These are phyloP conservation scores for Corynascus novoguineensis DNA, from an alignment of 495 filamentous ascomycete species.

Conservation along the genomic window DNA sequence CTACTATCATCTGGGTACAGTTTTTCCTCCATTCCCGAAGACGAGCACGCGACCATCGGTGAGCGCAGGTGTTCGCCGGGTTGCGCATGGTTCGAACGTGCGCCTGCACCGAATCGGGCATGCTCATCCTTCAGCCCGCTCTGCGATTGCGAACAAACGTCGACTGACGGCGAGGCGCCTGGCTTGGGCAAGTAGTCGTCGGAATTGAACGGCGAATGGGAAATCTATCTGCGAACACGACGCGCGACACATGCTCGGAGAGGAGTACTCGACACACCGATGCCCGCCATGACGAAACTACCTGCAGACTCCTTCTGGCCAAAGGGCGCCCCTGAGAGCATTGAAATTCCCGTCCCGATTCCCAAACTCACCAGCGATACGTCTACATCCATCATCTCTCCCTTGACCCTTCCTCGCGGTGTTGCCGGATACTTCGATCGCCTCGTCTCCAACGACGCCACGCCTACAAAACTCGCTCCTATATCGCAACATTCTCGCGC, in stretches of 20 bases:
- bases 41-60: background rate
- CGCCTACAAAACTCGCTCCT: constrained; percentile 4
- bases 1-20: no score
- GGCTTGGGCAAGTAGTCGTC: background rate
- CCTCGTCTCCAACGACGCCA: constrained; percentile 3
- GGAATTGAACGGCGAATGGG: background rate
- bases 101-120: no score
- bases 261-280: background rate
- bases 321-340: constrained; percentile 22
- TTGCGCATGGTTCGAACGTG: no score
- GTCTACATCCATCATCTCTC: constrained; percentile 38
- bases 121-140: background rate
- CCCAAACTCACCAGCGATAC: constrained; percentile 27
- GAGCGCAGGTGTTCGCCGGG: background rate
- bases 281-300: constrained; percentile 30
- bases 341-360: constrained; percentile 18
- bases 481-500: background rate
- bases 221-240: background rate
- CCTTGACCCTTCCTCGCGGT: constrained; percentile 35
- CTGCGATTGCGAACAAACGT: background rate
- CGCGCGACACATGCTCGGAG: background rate
- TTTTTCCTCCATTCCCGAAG: background rate
- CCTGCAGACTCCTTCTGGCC: constrained; percentile 33
- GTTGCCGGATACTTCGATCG: constrained; percentile 34
- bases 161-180: background rate